Evolutionary conservation across 2,329 filamentous ascomycete genomes (phyloP).

Genomic region (Elsinoe ampelina): DNA sequence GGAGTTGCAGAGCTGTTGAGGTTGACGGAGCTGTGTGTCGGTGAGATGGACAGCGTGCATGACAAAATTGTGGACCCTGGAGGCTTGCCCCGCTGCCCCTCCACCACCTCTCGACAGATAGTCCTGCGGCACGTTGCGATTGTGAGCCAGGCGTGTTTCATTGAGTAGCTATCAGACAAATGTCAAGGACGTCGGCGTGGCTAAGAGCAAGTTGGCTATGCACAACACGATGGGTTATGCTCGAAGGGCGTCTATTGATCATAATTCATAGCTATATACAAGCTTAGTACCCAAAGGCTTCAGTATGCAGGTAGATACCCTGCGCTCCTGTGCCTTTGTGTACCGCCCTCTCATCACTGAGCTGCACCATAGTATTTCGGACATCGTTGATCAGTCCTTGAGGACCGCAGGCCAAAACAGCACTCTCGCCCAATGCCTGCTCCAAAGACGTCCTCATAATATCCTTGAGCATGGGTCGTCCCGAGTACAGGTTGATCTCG

Average conservation of each 20-base stretch:
- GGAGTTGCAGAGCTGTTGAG: not conserved
- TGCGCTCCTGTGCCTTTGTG: conserved; percentile 59
- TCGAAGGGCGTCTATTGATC: not conserved
- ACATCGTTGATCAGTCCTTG: conserved; percentile 46
- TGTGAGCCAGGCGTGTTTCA: too few relatives aligned
- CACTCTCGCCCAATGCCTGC: conserved; percentile 51
- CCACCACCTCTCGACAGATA: not conserved
- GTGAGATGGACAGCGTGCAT: conserved; percentile 1
- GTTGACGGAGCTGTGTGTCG: not conserved
- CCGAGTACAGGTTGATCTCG: conserved; percentile 33
- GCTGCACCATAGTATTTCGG: conserved; percentile 43
- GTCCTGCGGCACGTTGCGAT: too few relatives aligned
- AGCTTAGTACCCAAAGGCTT: conserved; percentile 43
- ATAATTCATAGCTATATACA: conserved; percentile 12
- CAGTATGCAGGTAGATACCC: conserved; percentile 52
- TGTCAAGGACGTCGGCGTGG: not conserved
- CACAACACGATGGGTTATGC: not conserved
- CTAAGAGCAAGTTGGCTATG: too few relatives aligned
- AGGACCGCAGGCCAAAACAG: conserved; percentile 54
- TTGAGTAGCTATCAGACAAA: too few relatives aligned
- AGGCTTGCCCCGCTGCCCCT: conserved; percentile 3
- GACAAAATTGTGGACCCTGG: conserved; percentile 11
- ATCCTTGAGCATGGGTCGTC: conserved; percentile 43
- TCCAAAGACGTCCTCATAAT: conserved; percentile 50
- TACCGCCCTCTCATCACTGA: conserved; percentile 57